Evolutionary conservation across 2,329 filamentous ascomycete species (phyloP), one percentile per base, ranked within the genome.

Genomic region (Pestalotiopsis sp.): DNA sequence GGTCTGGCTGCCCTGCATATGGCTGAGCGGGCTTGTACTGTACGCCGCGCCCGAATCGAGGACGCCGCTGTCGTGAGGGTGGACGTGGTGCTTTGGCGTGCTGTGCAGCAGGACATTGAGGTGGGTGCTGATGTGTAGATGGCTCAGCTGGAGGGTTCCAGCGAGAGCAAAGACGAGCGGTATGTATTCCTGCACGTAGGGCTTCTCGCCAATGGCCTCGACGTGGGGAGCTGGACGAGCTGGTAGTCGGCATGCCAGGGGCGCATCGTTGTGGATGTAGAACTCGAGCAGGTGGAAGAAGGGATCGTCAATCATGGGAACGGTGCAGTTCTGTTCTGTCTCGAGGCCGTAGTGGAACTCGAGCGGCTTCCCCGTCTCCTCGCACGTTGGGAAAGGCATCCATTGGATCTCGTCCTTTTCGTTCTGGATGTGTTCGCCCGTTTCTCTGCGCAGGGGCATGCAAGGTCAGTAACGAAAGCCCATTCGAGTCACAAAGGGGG

Each of bases 221-320:
- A 88, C 80, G 71, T 88, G 84, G 7, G 83, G 81, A 13, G 86
- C 78, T 0, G 95, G 95, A 7, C 92, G 90, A 0, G 93, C 89
- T 36, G 95, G 94, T 14, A 98, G 89, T 65, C 96, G 95, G 81
- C 96, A 99, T 67, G 94, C 91, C 64, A 98, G 86, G 11, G 96
- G 96, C 20, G 94, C 95, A 81, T 99, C 96, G 83, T 92, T 94
- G 86, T 98, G 96, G 79, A 98, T 91, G 86, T 98, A 98, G 87
- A 98, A 98, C 83, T 98, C 93, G 83, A 95, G 91, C 65, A 95
- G 88, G 81, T 96, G 93, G 85, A 94, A 96, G 85, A 95, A 92
- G 55, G 92, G 88, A 78, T 95, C 93, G 75, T 88, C 86, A 75
- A 95, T 86, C 81, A 93, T 87, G 77, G 91, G 85, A 75, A 96